Conservation (phyloP, 306 rosid species). For the Dryas octopetala region DNA sequence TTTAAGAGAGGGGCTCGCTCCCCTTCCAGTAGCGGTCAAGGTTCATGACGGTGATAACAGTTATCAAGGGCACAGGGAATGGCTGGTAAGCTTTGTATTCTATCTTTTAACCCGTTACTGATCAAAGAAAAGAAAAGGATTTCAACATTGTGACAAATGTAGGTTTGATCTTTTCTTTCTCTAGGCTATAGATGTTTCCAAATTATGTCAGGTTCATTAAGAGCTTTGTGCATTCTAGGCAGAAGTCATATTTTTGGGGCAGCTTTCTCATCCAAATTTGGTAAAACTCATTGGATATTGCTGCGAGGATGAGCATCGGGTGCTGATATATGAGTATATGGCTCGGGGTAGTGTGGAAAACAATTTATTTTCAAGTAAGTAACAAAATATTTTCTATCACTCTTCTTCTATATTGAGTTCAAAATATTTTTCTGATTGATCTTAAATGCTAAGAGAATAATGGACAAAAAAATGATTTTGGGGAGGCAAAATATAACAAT, state of each 20-base stretch:
- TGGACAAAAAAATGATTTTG: not conserved
- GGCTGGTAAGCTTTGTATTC: slow-evolving; percentile 74
- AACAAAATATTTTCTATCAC: not conserved
- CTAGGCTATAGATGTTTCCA: not conserved
- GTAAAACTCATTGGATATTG: slow-evolving; percentile 94
- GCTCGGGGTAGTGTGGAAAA: slow-evolving; percentile 90
- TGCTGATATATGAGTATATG: slow-evolving; percentile 90
- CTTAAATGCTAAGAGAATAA: not conserved
- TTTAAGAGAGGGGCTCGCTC: slow-evolving; percentile 59
- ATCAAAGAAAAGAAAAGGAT: not conserved
- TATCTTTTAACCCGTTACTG: slow-evolving; percentile 17
- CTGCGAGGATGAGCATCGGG: slow-evolving; percentile 93
- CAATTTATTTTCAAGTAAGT: slow-evolving; percentile 85
- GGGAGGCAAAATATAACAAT: not conserved
- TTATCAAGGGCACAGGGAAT: slow-evolving; percentile 96
- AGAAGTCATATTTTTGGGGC: slow-evolving; percentile 98
- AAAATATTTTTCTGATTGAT: not conserved
- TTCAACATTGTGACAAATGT: slow-evolving; percentile 6
- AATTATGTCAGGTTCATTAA: slow-evolving; percentile 26
- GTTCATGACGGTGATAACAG: slow-evolving; percentile 97
- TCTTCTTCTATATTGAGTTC: slow-evolving; percentile 5
- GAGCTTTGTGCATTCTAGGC: slow-evolving; percentile 62
- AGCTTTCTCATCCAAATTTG: slow-evolving; percentile 97
- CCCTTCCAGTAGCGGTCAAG: slow-evolving; percentile 86
- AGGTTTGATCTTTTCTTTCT: slow-evolving; percentile 7